Base-by-base conservation (phyloP, 1,284 basidiomycete species). In the Papiliotrema nemorosa region DNA sequence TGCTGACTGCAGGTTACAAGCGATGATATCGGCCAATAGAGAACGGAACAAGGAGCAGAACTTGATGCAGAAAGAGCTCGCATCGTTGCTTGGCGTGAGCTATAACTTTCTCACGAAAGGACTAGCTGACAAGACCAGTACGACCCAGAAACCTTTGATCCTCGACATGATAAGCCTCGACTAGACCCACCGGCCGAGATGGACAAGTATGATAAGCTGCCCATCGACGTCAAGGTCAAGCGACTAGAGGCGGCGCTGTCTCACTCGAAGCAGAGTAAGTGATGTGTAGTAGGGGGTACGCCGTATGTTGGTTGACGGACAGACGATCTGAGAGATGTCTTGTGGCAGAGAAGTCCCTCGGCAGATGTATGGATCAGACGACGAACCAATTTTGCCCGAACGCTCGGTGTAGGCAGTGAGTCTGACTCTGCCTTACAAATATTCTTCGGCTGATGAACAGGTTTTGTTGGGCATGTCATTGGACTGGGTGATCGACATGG, bases 401-500 rank as follows among this genome's bases (percentile, higher is more conserved):
- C 69, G 0, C 45, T 70, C n/a, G 70, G 68, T 18, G 66, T 67
- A 10, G 62, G 59, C 29, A 69, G 67, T 67, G 40, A 55, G 66
- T 55, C 16, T 12, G 3, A 18, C 16, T 13, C 12, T 14, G 20
- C 18, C n/a, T 41, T 18, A 16, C 37, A 24, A 12, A 14, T 20
- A 29, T 38, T 3, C n/a, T 27, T 50, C 41, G 13, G 27, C 10
- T 14, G 14, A 31, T 48, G 39, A 29, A 42, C 31, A 59, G 67
- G 67, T 37, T 68, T 71, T 50, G 62, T 71, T 16, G 70, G 70
- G 0, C 62, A 68, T 46, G 60, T 73, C 35, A 70, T 71, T 31
- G 70, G 70, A 14, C 43, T 73, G 9, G 70, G 70, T 0, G 70
- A 73, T 50, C 52, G 70, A 29, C 70, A 73, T 50, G 65, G 65